phyloP scores from a whole-genome alignment of 371 early-diverging fungal genomes.

The Mortierella sp. region DNA sequence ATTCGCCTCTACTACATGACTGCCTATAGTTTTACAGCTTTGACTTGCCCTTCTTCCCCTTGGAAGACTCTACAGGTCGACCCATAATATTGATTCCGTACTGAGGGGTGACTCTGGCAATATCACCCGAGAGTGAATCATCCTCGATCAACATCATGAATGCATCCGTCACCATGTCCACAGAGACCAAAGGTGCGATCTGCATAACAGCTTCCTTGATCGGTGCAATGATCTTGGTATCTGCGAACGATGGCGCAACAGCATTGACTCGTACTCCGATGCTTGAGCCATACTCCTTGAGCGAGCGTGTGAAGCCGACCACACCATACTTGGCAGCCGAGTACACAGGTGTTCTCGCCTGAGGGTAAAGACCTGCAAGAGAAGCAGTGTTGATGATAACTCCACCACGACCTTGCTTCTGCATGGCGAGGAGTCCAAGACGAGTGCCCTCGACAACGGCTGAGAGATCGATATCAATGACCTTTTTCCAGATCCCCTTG shows the following conservation, averaged over 20 bases:
- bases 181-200: slow-evolving; percentile 32
- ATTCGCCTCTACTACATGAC: too few species aligned
- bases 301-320: slow-evolving; percentile 69
- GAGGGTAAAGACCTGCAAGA: slow-evolving; percentile 78
- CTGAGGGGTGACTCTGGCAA: slow-evolving; percentile 59
- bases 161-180: slow-evolving; percentile 72
- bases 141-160: slow-evolving; percentile 74
- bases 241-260: slow-evolving; percentile 82
- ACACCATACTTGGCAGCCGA: slow-evolving; percentile 84
- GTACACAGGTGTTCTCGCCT: slow-evolving; percentile 77
- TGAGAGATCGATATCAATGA: slow-evolving; percentile 72
- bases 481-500: slow-evolving; percentile 60
- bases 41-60: slow-evolving; percentile 27
- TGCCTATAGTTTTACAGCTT: slow-evolving; percentile 35
- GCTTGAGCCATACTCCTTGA: slow-evolving; percentile 56
- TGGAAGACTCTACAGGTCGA: slow-evolving; percentile 12
- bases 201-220: slow-evolving; percentile 26
- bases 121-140: slow-evolving; percentile 56
- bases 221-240: slow-evolving; percentile 54
- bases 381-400: slow-evolving; percentile 85
- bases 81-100: slow-evolving; percentile 53
- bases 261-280: slow-evolving; percentile 77
- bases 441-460: slow-evolving; percentile 76
- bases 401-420: slow-evolving; percentile 61
- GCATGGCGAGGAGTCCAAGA: slow-evolving; percentile 72